Base-by-base conservation (phyloP, 495 filamentous ascomycete species). In the Penicillium macrosclerotiorum region DNA sequence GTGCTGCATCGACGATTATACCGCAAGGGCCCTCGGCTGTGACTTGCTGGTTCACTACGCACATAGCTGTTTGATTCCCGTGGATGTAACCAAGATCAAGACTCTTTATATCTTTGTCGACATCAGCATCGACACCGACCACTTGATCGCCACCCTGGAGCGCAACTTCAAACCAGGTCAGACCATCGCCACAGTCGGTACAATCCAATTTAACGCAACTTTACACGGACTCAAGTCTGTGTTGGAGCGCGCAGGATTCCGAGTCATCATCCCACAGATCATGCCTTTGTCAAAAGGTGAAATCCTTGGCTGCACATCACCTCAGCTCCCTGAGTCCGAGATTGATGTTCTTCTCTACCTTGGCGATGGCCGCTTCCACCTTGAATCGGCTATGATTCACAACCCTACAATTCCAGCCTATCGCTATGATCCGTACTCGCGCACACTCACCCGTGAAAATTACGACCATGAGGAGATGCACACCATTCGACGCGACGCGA, bases 1-100 rank as follows among this genome's bases (percentile, higher is more conserved):
- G 2, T 99, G 93, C 73, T 99, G 93, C 60, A 96, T 99, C 50
- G 93, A 99, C 61, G 93, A 99, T 70, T 99, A 92, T 68, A 97
- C 93, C 0, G 93, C 93, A 0, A 80, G 93, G 14, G 93, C 93
- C 0, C 77, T 99, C 19, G 94, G 88, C 1, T 99, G 93, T 57
- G 93, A 99, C 61, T 71, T 99, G 3, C 76, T 99, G 4, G 89
- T 99, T 1, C 93, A 99, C 67, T 99, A 99, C 60, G 93, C 93
- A 0, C 93, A 99, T 64, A 90, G 84, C 63, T 99, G 93, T 55
- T 76, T 99, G 9, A 95, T 99, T 52, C 94, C 93, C 0, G 90
- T 97, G 0, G 90, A 93, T 57, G 86, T 95, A 8, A 99, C 93
- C 14, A 85, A 85, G 59, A 96, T 99, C 59, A 90, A 90, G 61